A percentile compares a stretch with the other conserved stretches of the same genome.
These are phyloP conservation scores for Fusarium piperis DNA, from an alignment of 2,329 filamentous ascomycete genomes.

Conservation along the genomic window DNA sequence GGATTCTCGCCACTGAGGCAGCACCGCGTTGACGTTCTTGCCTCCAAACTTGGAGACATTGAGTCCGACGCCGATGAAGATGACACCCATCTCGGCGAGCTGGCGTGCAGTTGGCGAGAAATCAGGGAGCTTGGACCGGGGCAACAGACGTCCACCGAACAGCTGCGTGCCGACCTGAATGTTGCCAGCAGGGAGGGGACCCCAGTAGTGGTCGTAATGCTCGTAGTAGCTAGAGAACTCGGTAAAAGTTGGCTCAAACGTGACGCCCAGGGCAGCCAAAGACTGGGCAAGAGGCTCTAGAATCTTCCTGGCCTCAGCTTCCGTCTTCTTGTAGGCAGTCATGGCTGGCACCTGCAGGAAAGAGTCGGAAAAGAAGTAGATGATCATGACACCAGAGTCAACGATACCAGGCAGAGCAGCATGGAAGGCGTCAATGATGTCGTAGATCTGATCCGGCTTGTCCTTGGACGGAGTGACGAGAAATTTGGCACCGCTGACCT, in stretches of 20 bases:
- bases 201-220: conserved; percentile 55
- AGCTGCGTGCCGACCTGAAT: conserved; percentile 43
- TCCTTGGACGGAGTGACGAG: conserved; percentile 10
- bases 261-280: conserved; percentile 16
- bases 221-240: conserved; percentile 46
- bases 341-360: conserved; percentile 43
- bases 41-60: conserved; percentile 40
- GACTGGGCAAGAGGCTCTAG: conserved; percentile 48
- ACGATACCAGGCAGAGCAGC: conserved; percentile 47
- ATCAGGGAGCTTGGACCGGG: conserved; percentile 44
- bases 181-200: conserved; percentile 52
- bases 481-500: conserved; percentile 46
- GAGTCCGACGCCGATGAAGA: conserved; percentile 43
- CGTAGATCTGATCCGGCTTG: conserved; percentile 16
- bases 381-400: conserved; percentile 58
- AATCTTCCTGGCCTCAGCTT: conserved; percentile 47
- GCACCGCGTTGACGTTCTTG: conserved; percentile 46
- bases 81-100: conserved; percentile 35
- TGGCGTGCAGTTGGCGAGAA: conserved; percentile 24
- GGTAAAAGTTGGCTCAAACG: conserved; percentile 15
- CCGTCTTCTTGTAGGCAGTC: conserved; percentile 56
- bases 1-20: conserved; percentile 53
- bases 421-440: conserved; percentile 37
- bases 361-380: conserved; percentile 46
- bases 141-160: conserved; percentile 55